phyloP scores from a whole-genome alignment of 371 early-diverging fungal species.

The Mortierella sp. region DNA sequence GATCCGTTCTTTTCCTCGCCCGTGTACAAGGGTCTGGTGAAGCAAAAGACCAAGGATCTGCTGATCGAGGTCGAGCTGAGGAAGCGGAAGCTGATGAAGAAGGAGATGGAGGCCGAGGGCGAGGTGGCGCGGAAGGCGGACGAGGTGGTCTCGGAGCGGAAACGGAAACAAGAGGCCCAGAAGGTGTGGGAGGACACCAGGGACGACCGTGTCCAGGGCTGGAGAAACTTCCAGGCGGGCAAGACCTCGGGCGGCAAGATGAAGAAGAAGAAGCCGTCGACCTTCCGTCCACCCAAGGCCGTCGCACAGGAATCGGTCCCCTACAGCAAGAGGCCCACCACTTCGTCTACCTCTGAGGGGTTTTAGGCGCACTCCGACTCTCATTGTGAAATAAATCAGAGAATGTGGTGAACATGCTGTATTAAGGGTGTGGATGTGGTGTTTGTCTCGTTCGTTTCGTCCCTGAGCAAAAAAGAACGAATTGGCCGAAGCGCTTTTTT shows the following conservation, averaged over 20 bases:
- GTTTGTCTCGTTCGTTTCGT: too few relatives aligned
- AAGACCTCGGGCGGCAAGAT: slow-evolving; percentile 68
- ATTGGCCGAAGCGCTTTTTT: background rate
- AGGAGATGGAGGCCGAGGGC: slow-evolving; percentile 82
- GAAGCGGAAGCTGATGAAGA: slow-evolving; percentile 71
- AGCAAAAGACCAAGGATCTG: slow-evolving; percentile 70
- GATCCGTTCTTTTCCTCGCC: slow-evolving; percentile 52
- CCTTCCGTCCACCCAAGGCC: slow-evolving; percentile 58
- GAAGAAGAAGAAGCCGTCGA: slow-evolving; percentile 72
- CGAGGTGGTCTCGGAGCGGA: slow-evolving; percentile 62
- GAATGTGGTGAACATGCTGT: background rate
- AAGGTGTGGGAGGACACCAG: slow-evolving; percentile 81
- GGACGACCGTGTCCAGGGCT: slow-evolving; percentile 76
- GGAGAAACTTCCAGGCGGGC: slow-evolving; percentile 73
- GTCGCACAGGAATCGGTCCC: slow-evolving; percentile 50
- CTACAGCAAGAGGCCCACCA: slow-evolving; percentile 46
- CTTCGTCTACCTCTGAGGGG: slow-evolving; percentile 48
- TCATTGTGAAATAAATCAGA: too few relatives aligned
- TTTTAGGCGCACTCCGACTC: slow-evolving; percentile 28
- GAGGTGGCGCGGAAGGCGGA: slow-evolving; percentile 64
- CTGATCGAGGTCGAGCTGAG: slow-evolving; percentile 76
- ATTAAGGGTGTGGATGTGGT: background rate
- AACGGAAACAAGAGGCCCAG: slow-evolving; percentile 75
- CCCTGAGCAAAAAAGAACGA: background rate
- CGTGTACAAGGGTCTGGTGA: slow-evolving; percentile 58